Evolutionary conservation across 1,284 basidiomycete species (phyloP).

Genomic region (Cryptococcus jaspeensis): DNA sequence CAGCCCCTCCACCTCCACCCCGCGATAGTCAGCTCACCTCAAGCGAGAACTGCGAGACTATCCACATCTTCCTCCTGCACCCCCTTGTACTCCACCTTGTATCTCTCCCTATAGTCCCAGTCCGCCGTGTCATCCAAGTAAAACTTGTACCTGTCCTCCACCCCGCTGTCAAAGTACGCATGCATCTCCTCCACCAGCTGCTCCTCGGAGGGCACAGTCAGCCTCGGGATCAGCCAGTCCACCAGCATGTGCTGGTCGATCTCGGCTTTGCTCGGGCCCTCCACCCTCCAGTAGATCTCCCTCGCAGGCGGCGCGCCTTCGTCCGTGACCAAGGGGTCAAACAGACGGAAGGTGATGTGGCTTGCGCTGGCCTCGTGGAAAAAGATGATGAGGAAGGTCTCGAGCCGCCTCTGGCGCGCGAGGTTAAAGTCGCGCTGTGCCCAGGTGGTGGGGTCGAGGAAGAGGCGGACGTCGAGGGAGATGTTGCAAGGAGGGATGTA

Average conservation of each 20-base stretch:
- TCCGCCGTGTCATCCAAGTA: too few relatives aligned
- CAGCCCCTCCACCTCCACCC: too few relatives aligned
- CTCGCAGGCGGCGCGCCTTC: neutral
- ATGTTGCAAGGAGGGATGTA: neutral
- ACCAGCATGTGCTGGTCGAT: neutral
- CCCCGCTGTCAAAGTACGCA: neutral
- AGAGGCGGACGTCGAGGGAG: neutral
- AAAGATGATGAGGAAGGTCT: neutral
- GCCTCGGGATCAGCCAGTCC: neutral
- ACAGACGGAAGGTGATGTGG: neutral
- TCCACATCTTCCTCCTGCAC: too few relatives aligned
- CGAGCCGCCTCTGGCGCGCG: neutral
- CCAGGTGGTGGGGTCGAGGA: neutral
- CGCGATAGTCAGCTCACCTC: too few relatives aligned
- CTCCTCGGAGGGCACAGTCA: neutral
- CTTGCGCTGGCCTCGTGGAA: neutral
- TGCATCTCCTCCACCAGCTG: neutral
- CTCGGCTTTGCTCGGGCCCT: neutral
- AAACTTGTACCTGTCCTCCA: neutral
- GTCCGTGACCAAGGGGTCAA: neutral
- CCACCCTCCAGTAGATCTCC: neutral
- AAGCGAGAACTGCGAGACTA: too few relatives aligned
- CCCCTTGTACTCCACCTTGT: too few relatives aligned
- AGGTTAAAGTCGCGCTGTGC: neutral
- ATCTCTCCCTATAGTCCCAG: too few relatives aligned